Base-by-base conservation (phyloP, 345 rosid species). In the Boechera retrofracta region DNA sequence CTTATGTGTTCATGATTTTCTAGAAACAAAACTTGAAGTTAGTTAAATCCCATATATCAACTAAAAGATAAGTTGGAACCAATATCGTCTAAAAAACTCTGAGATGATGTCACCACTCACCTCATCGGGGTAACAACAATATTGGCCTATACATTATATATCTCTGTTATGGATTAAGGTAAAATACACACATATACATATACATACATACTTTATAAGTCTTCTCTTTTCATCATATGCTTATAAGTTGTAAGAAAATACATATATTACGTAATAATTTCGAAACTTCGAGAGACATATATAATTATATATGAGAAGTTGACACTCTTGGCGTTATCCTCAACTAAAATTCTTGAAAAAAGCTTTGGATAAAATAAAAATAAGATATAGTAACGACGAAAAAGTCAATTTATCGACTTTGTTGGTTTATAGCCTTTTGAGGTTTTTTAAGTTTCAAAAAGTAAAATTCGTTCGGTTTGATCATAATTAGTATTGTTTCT, bases 251-350 rank as follows among this genome's bases (percentile, higher is more conserved):
- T 35, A n/a, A 18, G 0, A 49, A 18, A 48, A 31, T 11, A 57
- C 15, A 59, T 55, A 54, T 74, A 74, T 33, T 33, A 65, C 65
- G 58, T 56, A 55, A 74, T 33, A 44, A 55, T 33, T 35, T 16
- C 1, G 28, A 21, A 61, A 13, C 60, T 45, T 33, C 5, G 35
- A 32, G 64, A 69, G 21, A 41, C 38, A 58, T 26, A 67, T 38
- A 49, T 7, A 64, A 10, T 55, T 18, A 21, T 32, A 13, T 13
- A 48, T 0, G 51, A 69, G 54, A 74, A 64, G 75, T 75, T 80
- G 76, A 49, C 80, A 74, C 56, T 69, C 68, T 75, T 70, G 76
- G 76, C 67, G 16, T 64, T 69, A 45, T 69, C 63, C 60, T 69
- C 72, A 69, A 63, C 76, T 28, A 71, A 65, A 38, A 48, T 47